These are phyloP conservation scores for Arabidopsis arenosa DNA, from an alignment of 345 rosid genomes.

Conservation along the genomic window DNA sequence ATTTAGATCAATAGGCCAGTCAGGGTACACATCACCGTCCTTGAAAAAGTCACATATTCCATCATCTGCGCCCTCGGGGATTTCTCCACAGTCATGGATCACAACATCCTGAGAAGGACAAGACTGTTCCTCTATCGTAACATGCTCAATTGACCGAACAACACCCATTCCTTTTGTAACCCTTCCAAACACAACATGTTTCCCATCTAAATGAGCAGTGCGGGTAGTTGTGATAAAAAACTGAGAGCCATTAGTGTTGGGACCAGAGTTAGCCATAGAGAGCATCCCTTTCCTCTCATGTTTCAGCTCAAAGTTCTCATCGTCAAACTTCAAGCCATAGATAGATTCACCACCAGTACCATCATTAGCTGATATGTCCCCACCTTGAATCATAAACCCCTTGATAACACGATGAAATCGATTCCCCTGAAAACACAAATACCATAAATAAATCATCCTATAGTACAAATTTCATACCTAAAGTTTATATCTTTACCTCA, in stretches of 20 bases:
- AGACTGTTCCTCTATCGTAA: constrained; percentile 56
- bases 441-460: not conserved
- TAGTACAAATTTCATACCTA: not conserved
- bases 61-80: constrained; percentile 77
- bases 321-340: constrained; percentile 86
- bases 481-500: not conserved
- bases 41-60: constrained; percentile 81
- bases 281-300: constrained; percentile 97
- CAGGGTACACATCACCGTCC: constrained; percentile 90
- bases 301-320: constrained; percentile 84
- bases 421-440: constrained; percentile 61
- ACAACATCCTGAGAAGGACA: constrained; percentile 63
- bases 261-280: constrained; percentile 91
- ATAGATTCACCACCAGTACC: constrained; percentile 97
- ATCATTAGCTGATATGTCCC: constrained; percentile 89
- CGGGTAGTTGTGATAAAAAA: constrained; percentile 93
- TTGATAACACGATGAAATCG: constrained; percentile 82
- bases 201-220: constrained; percentile 86
- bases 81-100: constrained; percentile 80
- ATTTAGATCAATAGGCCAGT: constrained; percentile 90
- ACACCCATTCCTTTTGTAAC: constrained; percentile 95
- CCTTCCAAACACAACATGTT: constrained; percentile 91
- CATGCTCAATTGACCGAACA: constrained; percentile 85
- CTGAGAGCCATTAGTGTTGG: constrained; percentile 94
- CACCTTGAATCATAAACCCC: constrained; percentile 94